phyloP scores from a whole-genome alignment of 352 stramenopile species.

The Pilasporangium apinafurcum region DNA sequence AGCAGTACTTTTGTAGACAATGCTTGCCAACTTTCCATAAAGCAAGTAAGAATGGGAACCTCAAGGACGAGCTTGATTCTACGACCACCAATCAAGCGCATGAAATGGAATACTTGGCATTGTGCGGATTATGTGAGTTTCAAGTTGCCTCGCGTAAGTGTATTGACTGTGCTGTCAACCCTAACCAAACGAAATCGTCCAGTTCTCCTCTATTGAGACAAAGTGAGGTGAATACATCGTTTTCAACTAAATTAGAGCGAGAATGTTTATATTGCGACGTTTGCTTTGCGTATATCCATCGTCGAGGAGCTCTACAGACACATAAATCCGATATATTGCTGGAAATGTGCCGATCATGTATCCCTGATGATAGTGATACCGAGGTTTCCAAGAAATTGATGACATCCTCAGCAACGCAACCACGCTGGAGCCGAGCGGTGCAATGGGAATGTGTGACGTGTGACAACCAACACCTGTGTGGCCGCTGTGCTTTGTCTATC shows the following conservation, averaged over 20 bases:
- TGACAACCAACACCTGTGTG: constrained; percentile 29
- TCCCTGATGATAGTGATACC: constrained; percentile 1
- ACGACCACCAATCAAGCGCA: constrained; percentile 7
- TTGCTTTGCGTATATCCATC: constrained; percentile 55
- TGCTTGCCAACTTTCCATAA: constrained; percentile 42
- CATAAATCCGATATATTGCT: constrained; percentile 34
- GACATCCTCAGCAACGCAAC: neutral
- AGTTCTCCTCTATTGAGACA: neutral
- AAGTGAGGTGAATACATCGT: too few relatives aligned
- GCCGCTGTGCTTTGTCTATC: constrained; percentile 20
- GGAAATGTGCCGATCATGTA: constrained; percentile 38
- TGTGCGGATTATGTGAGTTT: constrained; percentile 61
- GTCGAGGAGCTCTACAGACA: constrained; percentile 25
- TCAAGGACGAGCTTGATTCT: neutral
- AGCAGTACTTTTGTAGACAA: constrained; percentile 42
- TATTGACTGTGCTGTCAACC: constrained; percentile 17
- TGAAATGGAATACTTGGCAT: constrained; percentile 26
- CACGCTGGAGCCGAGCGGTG: constrained; percentile 18
- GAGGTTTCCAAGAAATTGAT: constrained; percentile 1
- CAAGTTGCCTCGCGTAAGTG: constrained; percentile 53
- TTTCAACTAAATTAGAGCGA: constrained; percentile 1
- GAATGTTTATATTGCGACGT: constrained; percentile 55
- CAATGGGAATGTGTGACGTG: constrained; percentile 40
- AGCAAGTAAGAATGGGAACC: constrained; percentile 2
- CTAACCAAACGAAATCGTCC: constrained; percentile 4